Evolutionary conservation across 176 grass and related monocot species (phyloP), one percentile per base, ranked within the genome.

Genomic region (Rhynchospora tenuis): DNA sequence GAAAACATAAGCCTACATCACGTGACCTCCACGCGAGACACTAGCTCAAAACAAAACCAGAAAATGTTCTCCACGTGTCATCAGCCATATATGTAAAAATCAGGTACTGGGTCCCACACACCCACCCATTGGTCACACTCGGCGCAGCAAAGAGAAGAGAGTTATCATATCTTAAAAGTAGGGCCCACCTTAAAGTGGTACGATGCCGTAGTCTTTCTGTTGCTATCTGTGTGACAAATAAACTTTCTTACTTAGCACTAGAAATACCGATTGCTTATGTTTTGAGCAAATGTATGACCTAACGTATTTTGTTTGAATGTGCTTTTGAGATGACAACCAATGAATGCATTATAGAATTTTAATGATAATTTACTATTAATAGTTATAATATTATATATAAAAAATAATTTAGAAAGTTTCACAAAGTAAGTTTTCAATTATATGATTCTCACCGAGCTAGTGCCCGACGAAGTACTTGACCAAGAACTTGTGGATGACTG

Each of bases 401-500:
- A n/a, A n/a, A n/a, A n/a, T n/a, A n/a, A n/a, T n/a, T n/a, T n/a
- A 9, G 22, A 51, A 47, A 48, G 16, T 52, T 9, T 27, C 20
- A 80, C 50, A 58, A 48, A n/a, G 13, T 50, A 2, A 20, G 20
- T 47, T 31, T 7, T 28, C 12, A 23, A 70, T 38, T 28, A 3
- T 54, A 66, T 48, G 50, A 33, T 26, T 44, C 15, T 83, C 14
- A 90, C 81, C 90, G 92, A 13, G 84, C 73, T 86, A 98, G 83
- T 14, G 95, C 76, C 48, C 89, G 81, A 78, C 93, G 91, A 85
- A 98, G 92, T 23, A 95, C 95, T 59, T 83, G 79, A 28, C 91
- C 93, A 72, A 98, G 91, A 73, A 89, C 89, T 31, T 88, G 78
- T 3, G 95, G 95, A 22, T 93, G 90, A 88, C 91, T 93, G 79